phyloP scores from a whole-genome alignment of 768 basidiomycete genomes.

The Mycena indigotica region DNA sequence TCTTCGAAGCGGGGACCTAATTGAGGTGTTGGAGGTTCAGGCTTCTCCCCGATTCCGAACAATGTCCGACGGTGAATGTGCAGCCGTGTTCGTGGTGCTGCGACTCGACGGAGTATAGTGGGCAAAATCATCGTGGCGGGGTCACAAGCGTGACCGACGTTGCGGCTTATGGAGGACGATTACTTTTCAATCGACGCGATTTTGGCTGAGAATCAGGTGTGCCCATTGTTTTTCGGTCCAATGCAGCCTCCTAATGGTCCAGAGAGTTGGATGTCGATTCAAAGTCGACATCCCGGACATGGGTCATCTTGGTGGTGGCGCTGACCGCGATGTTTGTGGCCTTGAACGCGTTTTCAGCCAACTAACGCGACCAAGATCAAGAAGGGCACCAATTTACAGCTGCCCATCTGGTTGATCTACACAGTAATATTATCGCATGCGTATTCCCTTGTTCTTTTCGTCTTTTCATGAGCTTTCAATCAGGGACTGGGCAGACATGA shows the following conservation, averaged over 20 bases:
- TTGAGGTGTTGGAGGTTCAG: background rate
- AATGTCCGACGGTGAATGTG: background rate
- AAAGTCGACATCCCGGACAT: constrained; percentile 81
- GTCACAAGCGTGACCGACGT: constrained; percentile 1
- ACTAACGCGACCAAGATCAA: constrained; percentile 60
- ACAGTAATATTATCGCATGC: constrained; percentile 56
- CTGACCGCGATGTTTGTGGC: constrained; percentile 73
- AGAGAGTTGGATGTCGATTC: constrained; percentile 96
- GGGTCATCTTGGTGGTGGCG: constrained; percentile 87
- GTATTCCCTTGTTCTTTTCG: constrained; percentile 57
- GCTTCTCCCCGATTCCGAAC: background rate
- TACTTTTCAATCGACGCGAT: constrained; percentile 93
- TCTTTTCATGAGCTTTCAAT: background rate
- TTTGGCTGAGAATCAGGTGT: constrained; percentile 86
- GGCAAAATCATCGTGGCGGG: background rate
- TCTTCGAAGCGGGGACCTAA: constrained; percentile 1
- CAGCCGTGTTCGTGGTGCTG: background rate
- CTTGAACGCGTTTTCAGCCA: constrained; percentile 13
- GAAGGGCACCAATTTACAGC: constrained; percentile 70
- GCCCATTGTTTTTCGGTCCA: background rate
- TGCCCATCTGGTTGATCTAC: constrained; percentile 92
- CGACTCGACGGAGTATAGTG: background rate
- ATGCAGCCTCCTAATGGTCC: constrained; percentile 5
- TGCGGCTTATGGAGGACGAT: constrained; percentile 73
- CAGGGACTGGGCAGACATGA: constrained; percentile 89